Conservation (phyloP, 345 rosid species). For the Geranium brycei region DNA sequence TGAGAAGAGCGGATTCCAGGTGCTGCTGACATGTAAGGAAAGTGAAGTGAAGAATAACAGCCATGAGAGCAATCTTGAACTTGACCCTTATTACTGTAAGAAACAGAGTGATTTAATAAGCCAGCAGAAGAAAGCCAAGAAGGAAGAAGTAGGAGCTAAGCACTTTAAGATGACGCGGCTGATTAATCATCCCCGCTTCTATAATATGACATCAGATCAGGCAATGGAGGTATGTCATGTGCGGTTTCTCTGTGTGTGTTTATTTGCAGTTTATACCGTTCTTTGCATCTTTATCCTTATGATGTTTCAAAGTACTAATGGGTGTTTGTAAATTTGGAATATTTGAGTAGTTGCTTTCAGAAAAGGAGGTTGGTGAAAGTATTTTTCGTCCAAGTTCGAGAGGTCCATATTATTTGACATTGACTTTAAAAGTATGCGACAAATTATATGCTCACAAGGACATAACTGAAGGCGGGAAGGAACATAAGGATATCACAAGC, state of each 20-base stretch:
- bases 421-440: conserved; percentile 73
- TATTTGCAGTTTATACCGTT: too few relatives aligned
- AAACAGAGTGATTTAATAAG: conserved; percentile 51
- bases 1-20: conserved; percentile 75
- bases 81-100: conserved; percentile 69
- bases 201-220: conserved; percentile 85
- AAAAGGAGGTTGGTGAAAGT: conserved; percentile 95
- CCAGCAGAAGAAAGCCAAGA: conserved; percentile 78
- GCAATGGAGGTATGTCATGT: conserved; percentile 59
- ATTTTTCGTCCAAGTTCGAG: conserved; percentile 90
- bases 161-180: conserved; percentile 75
- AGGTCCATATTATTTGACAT: conserved; percentile 78
- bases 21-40: conserved; percentile 63
- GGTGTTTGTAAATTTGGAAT: too few relatives aligned
- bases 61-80: conserved; percentile 30
- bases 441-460: conserved; percentile 95
- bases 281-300: too few relatives aligned
- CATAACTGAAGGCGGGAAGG: conserved; percentile 85
- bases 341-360: conserved; percentile 51
- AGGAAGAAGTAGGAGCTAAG: conserved; percentile 82
- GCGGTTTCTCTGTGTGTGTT: background rate
- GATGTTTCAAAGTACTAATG: too few relatives aligned
- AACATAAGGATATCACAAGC: conserved; percentile 63
- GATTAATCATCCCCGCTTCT: conserved; percentile 98
- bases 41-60: conserved; percentile 72